These are phyloP conservation scores for Trametopsis cervina DNA, from an alignment of 768 basidiomycete genomes.

Conservation along the genomic window DNA sequence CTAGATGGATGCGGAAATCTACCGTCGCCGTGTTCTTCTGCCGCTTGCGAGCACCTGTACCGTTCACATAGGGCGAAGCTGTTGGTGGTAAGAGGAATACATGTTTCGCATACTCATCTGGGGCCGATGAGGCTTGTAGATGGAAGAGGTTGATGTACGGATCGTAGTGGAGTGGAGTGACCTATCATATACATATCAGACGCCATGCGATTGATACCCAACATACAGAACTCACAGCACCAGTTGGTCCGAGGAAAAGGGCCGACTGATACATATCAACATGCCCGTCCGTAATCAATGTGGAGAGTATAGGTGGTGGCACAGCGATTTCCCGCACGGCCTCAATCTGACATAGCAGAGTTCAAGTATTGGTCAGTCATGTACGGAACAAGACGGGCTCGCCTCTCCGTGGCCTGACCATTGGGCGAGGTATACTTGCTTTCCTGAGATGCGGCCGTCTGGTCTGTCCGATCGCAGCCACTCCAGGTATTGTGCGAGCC, in stretches of 20 bases:
- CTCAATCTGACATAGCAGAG: slow-evolving; percentile 1
- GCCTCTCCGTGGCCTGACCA: slow-evolving; percentile 18
- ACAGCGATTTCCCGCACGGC: neutral
- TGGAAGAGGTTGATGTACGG: slow-evolving; percentile 21
- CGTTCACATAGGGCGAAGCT: slow-evolving; percentile 4
- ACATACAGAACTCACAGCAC: slow-evolving; percentile 13
- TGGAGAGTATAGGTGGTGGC: neutral
- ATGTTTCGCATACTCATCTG: slow-evolving; percentile 16
- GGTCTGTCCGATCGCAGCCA: slow-evolving; percentile 13
- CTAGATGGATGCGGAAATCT: slow-evolving; percentile 8
- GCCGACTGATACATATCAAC: slow-evolving; percentile 19
- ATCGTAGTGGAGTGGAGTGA: slow-evolving; percentile 20
- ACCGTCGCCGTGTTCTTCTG: slow-evolving; percentile 15
- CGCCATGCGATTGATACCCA: too few relatives aligned
- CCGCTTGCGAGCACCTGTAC: slow-evolving; percentile 1
- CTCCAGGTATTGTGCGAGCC: slow-evolving; percentile 15
- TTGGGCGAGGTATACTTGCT: slow-evolving; percentile 7
- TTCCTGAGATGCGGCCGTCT: slow-evolving; percentile 1
- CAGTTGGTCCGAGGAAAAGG: slow-evolving; percentile 19
- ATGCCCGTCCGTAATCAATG: neutral
- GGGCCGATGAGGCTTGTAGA: slow-evolving; percentile 16
- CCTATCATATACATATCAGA: too few relatives aligned
- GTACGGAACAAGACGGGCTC: neutral
- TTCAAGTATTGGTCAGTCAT: neutral
- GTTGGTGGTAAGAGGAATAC: slow-evolving; percentile 17